Evolutionary conservation across 495 filamentous ascomycete genomes (phyloP), one percentile per base, ranked within the genome.

Genomic region (Cairneyella variabilis): DNA sequence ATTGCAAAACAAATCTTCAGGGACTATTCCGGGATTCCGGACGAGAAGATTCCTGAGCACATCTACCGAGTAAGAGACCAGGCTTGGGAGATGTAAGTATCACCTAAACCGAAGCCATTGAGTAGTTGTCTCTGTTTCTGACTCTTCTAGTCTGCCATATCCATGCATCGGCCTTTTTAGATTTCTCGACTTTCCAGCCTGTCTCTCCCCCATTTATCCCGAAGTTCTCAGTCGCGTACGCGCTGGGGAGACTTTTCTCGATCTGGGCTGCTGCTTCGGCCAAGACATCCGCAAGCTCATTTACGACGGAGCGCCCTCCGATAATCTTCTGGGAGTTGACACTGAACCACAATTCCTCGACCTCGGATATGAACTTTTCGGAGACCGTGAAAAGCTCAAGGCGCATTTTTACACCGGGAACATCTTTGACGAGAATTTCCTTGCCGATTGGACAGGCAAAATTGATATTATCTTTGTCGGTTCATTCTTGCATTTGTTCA

Each of bases 211-310:
- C 2, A 16, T 11, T 2, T 57, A 57, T 23, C 23, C 8, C 10
- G 7, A 27, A 0, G 16, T 57, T 3, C 47, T 57, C 39, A 9
- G 1, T n/a, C 58, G 64, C 9, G 32, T 69, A 9, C 10, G 41
- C 21, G 6, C 27, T 20, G 43, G 43, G 2, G 56, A 59, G n/a
- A 25, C 43, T 12, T 38, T 69, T n/a, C 52, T 74, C 16, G 70
- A 74, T 36, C 42, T 69, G 17, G 71, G 69, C 34, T 70, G 69
- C 49, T 68, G 58, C 32, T 37, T 74, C 32, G 73, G 64, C 3
- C 73, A 76, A 48, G 77, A 76, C 40, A 27, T 81, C 10, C 76
- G 78, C 2, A 69, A 71, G 44, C 66, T 80, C 1, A 60, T 66
- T 11, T 54, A 55, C 38, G 71, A 81, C 47, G 76, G 76, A 2